These are phyloP conservation scores for Astraeus odoratus DNA, from an alignment of 768 basidiomycete species.

Conservation along the genomic window DNA sequence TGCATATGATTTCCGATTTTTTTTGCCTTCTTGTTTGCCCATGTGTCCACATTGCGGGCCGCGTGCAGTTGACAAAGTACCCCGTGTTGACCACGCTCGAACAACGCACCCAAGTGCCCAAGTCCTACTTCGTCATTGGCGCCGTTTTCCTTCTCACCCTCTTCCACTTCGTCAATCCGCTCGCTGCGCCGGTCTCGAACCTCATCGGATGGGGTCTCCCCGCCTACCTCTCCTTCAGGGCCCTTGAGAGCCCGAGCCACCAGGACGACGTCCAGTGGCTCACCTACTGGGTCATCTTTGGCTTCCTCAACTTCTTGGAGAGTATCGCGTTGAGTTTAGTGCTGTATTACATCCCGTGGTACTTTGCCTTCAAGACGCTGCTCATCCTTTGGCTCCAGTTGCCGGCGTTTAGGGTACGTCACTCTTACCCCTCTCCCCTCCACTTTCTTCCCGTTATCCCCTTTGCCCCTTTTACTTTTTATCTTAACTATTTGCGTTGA, in stretches of 20 bases:
- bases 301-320: constrained; percentile 90
- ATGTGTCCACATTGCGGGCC: too few species aligned
- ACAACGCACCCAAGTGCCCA: constrained; percentile 87
- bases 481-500: not conserved
- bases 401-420: constrained; percentile 72
- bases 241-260: constrained; percentile 78
- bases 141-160: constrained; percentile 56
- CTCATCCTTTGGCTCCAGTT: constrained; percentile 93
- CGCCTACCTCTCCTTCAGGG: constrained; percentile 92
- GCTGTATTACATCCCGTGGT: constrained; percentile 93
- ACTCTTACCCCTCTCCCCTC: not conserved
- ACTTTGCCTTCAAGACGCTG: constrained; percentile 86
- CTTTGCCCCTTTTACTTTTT: not conserved
- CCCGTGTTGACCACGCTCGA: constrained; percentile 79
- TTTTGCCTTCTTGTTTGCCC: too few species aligned
- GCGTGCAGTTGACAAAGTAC: constrained; percentile 72
- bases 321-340: constrained; percentile 75
- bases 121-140: constrained; percentile 82
- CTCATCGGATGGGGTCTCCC: constrained; percentile 93
- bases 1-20: too few species aligned
- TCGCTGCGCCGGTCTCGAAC: constrained; percentile 90
- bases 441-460: not conserved
- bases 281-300: constrained; percentile 96
- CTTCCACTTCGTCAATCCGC: constrained; percentile 83
- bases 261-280: constrained; percentile 93